A percentile compares a stretch with the other conserved stretches of the same genome.
Conservation (phyloP, 768 basidiomycete genomes). For the Russula compacta region DNA sequence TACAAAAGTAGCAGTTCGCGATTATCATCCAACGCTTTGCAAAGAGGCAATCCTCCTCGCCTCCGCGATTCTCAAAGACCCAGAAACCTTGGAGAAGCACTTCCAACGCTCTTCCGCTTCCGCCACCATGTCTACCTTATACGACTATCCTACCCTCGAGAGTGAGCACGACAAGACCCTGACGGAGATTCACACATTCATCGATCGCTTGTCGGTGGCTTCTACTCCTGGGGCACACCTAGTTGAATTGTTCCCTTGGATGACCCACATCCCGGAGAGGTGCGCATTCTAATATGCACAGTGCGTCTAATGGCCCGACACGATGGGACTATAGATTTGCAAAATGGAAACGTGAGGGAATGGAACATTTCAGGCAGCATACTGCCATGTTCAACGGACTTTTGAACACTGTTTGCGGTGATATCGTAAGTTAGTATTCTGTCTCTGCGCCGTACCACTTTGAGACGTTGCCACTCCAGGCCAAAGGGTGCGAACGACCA, state of each 20-base stretch:
- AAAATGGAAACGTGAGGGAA: constrained; percentile 23
- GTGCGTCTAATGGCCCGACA: too few relatives aligned
- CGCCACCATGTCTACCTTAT: neutral
- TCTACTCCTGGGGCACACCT: constrained; percentile 17
- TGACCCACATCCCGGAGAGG: constrained; percentile 17
- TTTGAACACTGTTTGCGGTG: neutral
- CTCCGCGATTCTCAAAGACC: neutral
- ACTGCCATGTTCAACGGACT: constrained; percentile 15
- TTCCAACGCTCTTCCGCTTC: constrained; percentile 1
- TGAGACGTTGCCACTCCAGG: neutral
- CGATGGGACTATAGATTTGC: constrained; percentile 3
- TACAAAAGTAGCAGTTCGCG: neutral
- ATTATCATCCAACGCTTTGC: neutral
- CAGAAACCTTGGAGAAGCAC: neutral
- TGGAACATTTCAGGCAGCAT: neutral
- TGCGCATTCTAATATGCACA: neutral
- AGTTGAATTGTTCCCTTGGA: constrained; percentile 21
- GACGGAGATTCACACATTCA: neutral
- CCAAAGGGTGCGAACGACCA: neutral
- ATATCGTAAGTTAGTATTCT: constrained; percentile 6
- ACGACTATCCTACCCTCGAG: constrained; percentile 5
- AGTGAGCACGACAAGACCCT: neutral
- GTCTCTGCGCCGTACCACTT: neutral
- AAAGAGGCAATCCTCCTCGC: constrained; percentile 6
- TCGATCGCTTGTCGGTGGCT: neutral